Evolutionary conservation across 139 green algal genomes (phyloP), one percentile per base, ranked within the genome.

Genomic region (Deuterostichococcus epilithicus): DNA sequence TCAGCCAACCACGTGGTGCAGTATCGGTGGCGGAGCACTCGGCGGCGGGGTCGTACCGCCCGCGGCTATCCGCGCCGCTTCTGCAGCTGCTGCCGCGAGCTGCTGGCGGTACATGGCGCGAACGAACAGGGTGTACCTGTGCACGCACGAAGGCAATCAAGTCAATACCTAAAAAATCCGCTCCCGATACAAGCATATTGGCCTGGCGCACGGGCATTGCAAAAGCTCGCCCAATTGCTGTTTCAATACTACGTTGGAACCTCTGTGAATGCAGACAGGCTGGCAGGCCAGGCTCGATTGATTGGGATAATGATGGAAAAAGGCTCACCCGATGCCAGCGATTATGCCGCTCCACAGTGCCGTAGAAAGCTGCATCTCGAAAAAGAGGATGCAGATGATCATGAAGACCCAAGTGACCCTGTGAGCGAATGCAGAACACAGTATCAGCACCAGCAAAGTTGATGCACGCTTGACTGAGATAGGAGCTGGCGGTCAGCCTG

Each of bases 341-440:
- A 92, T 37, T 10, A 87, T 65, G 22, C 91, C 91, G 0, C 82
- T 88, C 75, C 88, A 78, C 26, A 95, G 87, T 2, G 86, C 79
- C 35, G 78, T 78, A 1, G 72, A 75, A 18, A 94, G 80, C 28
- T 67, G 75, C 42, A 90, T 63, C 52, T 92, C 76, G 47, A 91
- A 84, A 75, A 94, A 91, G n/a, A 93, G 74, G 30, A 94, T 88
- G 75, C 83, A 86, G 25, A 91, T 77, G 72, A 94, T 90, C 70
- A 88, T 83, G 69, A 84, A 80, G 38, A 96, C 76, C 92, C 92
- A 97, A 1, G 84, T 91, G 45, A 94, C 86, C 45, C 52, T 52
- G 42, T 13, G 13, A n/a, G n/a, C 10, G 10, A 52, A 52, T 68
- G 71, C 44, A 59, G 4, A 25, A 68, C n/a, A 33, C 5, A 36